A percentile compares a stretch with the other conserved stretches of the same genome.
phyloP scores from a whole-genome alignment of 139 green algal species.

The Astrephomene gubernaculifera region DNA sequence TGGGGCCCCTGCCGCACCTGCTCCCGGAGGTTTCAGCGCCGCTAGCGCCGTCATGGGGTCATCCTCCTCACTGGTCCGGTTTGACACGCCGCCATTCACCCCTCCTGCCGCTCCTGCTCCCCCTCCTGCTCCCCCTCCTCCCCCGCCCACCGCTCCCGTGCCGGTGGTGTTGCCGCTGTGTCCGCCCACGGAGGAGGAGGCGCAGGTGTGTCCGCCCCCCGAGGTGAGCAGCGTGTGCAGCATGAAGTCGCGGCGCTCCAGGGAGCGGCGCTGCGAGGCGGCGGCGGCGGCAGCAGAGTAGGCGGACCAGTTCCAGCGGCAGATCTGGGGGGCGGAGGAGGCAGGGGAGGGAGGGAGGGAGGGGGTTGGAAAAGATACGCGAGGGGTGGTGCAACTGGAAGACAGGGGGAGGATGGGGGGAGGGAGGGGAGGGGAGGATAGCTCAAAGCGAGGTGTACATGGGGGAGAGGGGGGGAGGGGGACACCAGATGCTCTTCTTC shows the following conservation, averaged over 20 bases:
- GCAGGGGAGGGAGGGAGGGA: too few species aligned
- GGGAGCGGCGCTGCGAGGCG: neutral
- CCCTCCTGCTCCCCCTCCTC: neutral
- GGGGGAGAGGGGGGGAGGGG: too few species aligned
- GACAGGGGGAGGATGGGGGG: too few species aligned
- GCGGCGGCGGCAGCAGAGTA: neutral
- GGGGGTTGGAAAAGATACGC: too few species aligned
- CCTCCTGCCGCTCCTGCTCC: neutral
- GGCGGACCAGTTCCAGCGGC: conserved; percentile 21
- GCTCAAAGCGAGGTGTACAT: too few species aligned
- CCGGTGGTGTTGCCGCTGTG: neutral
- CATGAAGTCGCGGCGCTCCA: conserved; percentile 23
- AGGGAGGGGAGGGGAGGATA: too few species aligned
- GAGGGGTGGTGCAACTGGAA: too few species aligned
- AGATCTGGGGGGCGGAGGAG: neutral
- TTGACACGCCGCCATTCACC: neutral
- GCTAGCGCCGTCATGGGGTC: neutral
- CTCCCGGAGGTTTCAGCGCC: neutral
- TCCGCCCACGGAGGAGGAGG: too few species aligned
- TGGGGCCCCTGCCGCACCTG: neutral
- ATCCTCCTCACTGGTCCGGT: conserved; percentile 2
- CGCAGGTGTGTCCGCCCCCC: neutral
- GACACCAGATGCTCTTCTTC: too few species aligned
- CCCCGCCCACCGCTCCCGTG: neutral
- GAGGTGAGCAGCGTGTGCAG: conserved; percentile 8